phyloP scores from a whole-genome alignment of 345 rosid species.

The Leavenworthia alabamica region DNA sequence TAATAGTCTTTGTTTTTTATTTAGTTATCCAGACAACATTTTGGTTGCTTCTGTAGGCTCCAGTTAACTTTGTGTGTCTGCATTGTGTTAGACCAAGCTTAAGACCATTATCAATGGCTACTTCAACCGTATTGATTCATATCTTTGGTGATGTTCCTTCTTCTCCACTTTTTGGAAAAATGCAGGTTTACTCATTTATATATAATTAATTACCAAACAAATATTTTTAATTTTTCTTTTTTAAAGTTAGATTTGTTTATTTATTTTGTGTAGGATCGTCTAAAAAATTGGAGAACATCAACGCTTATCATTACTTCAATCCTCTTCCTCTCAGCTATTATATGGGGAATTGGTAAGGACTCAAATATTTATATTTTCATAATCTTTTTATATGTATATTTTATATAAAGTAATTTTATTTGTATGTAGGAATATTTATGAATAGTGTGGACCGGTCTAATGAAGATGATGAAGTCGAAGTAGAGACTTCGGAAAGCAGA shows the following conservation, averaged over 20 bases:
- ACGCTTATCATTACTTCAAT: slow-evolving; percentile 69
- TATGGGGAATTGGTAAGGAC: slow-evolving; percentile 73
- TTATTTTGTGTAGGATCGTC: slow-evolving; percentile 44
- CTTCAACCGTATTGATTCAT: slow-evolving; percentile 86
- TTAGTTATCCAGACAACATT: not conserved
- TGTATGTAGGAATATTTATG: slow-evolving; percentile 65
- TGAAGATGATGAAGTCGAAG: slow-evolving; percentile 29
- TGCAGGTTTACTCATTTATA: slow-evolving; percentile 76
- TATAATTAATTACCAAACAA: not conserved
- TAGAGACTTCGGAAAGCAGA: slow-evolving; percentile 14
- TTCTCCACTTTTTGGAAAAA: slow-evolving; percentile 87
- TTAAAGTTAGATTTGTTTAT: not conserved
- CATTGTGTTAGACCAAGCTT: slow-evolving; percentile 86
- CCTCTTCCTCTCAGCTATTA: slow-evolving; percentile 64
- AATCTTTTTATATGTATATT: not conserved
- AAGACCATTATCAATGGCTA: slow-evolving; percentile 94
- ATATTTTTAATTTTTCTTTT: not conserved
- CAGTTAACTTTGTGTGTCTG: slow-evolving; percentile 87
- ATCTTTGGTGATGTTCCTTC: slow-evolving; percentile 97
- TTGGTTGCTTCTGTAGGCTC: slow-evolving; percentile 48
- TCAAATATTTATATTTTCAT: not conserved
- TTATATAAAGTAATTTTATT: not conserved
- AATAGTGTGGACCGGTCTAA: slow-evolving; percentile 56
- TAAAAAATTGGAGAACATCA: slow-evolving; percentile 76
- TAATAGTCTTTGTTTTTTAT: not conserved